Base-by-base conservation (phyloP, 208 protist species). In the Wallacemonas collosoma region DNA sequence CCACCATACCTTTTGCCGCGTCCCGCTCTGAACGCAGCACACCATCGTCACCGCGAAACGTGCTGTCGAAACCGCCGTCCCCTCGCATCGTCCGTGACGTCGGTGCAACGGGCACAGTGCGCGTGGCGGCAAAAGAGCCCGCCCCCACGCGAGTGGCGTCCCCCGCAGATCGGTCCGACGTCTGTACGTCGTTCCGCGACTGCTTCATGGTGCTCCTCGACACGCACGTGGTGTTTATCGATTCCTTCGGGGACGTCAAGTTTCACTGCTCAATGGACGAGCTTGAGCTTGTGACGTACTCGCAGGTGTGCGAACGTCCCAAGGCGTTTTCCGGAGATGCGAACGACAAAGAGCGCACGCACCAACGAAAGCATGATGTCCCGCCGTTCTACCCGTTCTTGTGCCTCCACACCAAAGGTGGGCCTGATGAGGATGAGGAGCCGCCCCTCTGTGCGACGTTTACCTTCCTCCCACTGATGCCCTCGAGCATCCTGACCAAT, bases 171-270 rank as follows among this genome's bases (percentile, higher is more conserved):
- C 7, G 17, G 40, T 26, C 7, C n/a, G 50, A 63, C 14, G 58
- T 47, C n/a, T 50, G 15, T 15, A 63, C 39, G 40, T 62, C 78
- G 11, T 71, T 84, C 62, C 75, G 67, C 41, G 75, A 87, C 48
- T 68, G 75, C 60, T 87, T 83, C 45, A 71, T 81, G 40, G 78
- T 71, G 36, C 14, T 87, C 8, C 69, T 65, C 4, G 77, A 82
- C 63, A 75, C 72, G n/a, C 73, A 80, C 61, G 39, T 87, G 14
- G 57, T 87, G 9, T 87, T 82, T 41, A 12, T 80, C 17, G 81
- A 81, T 72, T 87, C 82, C 7, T 87, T 87, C 26, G 82, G 82
- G 0, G 73, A 74, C 17, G 47, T 80, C 12, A 55, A 71, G 39
- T 69, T 78, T 11, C 77, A 87, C 50, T 83, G 63, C 64, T 53